phyloP scores from a whole-genome alignment of 2,329 filamentous ascomycete genomes.

The Sporothrix phasma region DNA sequence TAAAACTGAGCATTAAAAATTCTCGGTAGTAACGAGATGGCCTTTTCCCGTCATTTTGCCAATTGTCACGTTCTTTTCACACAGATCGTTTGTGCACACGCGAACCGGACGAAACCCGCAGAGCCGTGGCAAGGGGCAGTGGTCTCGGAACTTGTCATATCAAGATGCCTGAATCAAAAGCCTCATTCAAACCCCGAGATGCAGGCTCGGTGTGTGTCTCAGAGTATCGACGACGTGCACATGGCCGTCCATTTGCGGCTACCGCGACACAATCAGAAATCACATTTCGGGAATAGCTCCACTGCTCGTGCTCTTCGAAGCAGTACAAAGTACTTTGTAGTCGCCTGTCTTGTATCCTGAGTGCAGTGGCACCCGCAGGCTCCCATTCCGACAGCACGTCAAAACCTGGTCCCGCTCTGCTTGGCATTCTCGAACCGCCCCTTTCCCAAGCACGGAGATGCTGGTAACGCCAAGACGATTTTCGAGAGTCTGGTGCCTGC shows the following conservation, averaged over 20 bases:
- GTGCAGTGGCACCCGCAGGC: too few species aligned
- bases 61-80: background rate
- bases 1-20: background rate
- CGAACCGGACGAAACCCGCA: background rate
- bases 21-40: background rate
- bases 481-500: background rate
- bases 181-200: too few species aligned
- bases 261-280: background rate
- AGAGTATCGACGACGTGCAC: too few species aligned
- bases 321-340: background rate
- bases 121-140: background rate
- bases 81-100: background rate
- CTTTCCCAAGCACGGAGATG: background rate
- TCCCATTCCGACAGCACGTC: background rate
- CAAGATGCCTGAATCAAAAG: too few species aligned
- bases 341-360: background rate
- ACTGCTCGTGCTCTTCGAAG: background rate
- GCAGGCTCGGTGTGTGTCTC: too few species aligned
- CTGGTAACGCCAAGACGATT: background rate
- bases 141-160: too few species aligned
- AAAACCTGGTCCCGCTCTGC: background rate
- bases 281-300: background rate
- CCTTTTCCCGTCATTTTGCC: too few species aligned
- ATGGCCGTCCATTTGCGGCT: background rate
- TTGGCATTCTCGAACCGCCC: background rate